A percentile compares a stretch with the other conserved stretches of the same genome.
phyloP scores from a whole-genome alignment of 2,329 filamentous ascomycete species.

The Diaporthe velutina region DNA sequence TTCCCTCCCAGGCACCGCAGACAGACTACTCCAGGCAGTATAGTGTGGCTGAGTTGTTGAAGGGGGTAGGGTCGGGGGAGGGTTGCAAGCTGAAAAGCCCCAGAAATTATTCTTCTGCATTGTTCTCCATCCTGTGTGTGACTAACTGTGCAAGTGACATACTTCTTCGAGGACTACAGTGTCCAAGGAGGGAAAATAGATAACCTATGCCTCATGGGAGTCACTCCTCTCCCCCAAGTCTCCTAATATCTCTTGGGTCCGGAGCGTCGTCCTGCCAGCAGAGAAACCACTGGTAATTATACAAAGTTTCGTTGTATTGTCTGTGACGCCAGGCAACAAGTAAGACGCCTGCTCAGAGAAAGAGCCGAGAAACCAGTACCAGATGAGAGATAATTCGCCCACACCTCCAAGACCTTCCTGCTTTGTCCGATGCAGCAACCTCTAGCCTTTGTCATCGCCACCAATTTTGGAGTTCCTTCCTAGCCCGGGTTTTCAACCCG shows the following conservation, averaged over 20 bases:
- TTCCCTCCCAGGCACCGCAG: constrained; percentile 5
- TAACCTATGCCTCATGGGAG: not conserved
- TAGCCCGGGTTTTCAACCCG: not conserved
- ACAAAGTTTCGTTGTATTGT: constrained; percentile 1
- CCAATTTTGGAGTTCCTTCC: not conserved
- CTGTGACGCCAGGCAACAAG: constrained; percentile 7
- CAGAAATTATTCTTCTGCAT: not conserved
- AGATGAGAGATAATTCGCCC: constrained; percentile 14
- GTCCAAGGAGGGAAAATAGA: constrained; percentile 14
- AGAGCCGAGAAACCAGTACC: not conserved
- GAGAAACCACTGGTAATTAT: constrained; percentile 28
- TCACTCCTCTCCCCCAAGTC: not conserved
- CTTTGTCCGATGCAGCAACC: not conserved
- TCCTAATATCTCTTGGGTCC: not conserved
- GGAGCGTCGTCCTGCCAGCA: not conserved
- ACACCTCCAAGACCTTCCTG: not conserved
- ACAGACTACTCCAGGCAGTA: not conserved
- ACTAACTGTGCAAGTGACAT: not conserved
- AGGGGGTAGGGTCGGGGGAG: too few species aligned
- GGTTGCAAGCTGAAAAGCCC: too few species aligned
- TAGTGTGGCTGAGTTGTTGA: not conserved
- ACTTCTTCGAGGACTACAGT: not conserved
- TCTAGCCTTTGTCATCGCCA: not conserved
- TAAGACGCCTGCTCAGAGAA: not conserved
- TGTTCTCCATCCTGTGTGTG: not conserved